Conservation (phyloP, 257 asterid species). For the Solanum gracilifrons region DNA sequence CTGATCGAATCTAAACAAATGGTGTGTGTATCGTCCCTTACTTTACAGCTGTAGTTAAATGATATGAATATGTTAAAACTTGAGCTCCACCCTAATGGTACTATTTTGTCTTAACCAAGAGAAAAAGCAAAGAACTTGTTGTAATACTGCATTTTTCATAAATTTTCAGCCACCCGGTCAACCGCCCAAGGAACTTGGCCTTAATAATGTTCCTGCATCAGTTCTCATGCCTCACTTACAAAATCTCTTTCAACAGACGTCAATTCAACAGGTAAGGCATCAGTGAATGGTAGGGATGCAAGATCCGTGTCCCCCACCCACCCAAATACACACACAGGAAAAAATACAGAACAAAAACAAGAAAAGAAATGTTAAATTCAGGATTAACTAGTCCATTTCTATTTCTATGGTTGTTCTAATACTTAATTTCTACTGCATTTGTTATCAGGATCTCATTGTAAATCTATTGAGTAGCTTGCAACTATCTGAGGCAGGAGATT, state of each 20-base stretch:
- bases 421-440: neutral
- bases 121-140: neutral
- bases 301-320: neutral
- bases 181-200: constrained; percentile 47
- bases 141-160: constrained; percentile 2
- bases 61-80: constrained; percentile 1
- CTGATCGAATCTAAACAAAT: constrained; percentile 57
- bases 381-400: neutral
- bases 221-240: constrained; percentile 91
- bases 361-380: neutral
- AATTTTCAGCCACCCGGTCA: constrained; percentile 56
- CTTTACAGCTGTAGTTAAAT: constrained; percentile 3
- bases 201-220: constrained; percentile 56
- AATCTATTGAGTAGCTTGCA: constrained; percentile 78
- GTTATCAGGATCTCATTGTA: constrained; percentile 70
- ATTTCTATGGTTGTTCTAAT: neutral
- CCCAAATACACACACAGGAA: neutral
- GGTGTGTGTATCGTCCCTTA: constrained; percentile 37
- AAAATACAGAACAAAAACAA: neutral
- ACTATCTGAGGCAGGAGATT: constrained; percentile 55
- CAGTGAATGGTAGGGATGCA: neutral
- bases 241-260: constrained; percentile 90
- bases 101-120: neutral
- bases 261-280: constrained; percentile 63
- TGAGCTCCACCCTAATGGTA: neutral